Conservation (phyloP, 768 basidiomycete species). For the Xerocomus spinulosus region DNA sequence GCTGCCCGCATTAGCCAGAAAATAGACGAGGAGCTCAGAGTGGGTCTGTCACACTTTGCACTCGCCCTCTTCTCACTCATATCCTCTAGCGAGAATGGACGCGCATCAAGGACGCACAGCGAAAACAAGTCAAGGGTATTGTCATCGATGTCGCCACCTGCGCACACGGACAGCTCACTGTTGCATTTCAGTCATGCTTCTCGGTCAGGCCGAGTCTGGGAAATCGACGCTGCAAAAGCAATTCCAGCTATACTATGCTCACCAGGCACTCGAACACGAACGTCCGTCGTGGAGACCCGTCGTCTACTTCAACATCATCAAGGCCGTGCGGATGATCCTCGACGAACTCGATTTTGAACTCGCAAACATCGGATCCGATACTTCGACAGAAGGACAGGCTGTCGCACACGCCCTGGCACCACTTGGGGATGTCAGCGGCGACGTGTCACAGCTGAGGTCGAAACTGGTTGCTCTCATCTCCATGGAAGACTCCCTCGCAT, state of each 20-base stretch:
- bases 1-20: slow-evolving; percentile 44
- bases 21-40: slow-evolving; percentile 58
- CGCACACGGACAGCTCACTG: not conserved
- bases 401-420: slow-evolving; percentile 29
- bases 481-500: slow-evolving; percentile 62
- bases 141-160: not conserved
- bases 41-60: slow-evolving; percentile 17
- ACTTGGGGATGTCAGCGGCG: slow-evolving; percentile 34
- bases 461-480: slow-evolving; percentile 61
- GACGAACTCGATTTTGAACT: slow-evolving; percentile 65
- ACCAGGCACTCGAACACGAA: slow-evolving; percentile 62
- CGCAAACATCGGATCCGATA: slow-evolving; percentile 26
- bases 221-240: slow-evolving; percentile 85
- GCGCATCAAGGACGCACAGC: slow-evolving; percentile 42
- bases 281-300: slow-evolving; percentile 74
- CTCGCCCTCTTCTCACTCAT: slow-evolving; percentile 2
- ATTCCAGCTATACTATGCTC: slow-evolving; percentile 77
- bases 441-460: slow-evolving; percentile 50
- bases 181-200: slow-evolving; percentile 52
- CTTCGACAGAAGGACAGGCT: slow-evolving; percentile 30
- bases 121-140: slow-evolving; percentile 52
- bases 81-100: slow-evolving; percentile 44
- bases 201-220: slow-evolving; percentile 77
- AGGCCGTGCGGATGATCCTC: slow-evolving; percentile 69
- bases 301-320: slow-evolving; percentile 81